Evolutionary conservation across 352 stramenopile genomes (phyloP).

Genomic region (Phytophthora europaea): DNA sequence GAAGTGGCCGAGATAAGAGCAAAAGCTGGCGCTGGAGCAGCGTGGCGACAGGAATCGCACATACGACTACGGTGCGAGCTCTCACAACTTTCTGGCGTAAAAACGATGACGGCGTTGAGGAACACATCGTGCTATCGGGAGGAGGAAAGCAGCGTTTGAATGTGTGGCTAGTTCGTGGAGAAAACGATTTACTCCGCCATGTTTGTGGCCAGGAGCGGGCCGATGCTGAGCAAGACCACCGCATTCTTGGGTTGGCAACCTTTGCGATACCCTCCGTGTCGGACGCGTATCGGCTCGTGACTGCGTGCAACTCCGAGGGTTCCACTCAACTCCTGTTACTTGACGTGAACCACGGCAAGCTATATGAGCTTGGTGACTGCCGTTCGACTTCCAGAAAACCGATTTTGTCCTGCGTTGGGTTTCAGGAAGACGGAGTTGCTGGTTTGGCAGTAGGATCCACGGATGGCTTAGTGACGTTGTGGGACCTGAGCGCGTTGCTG

Average conservation of each 20-base stretch:
- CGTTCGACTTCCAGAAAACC: conserved; percentile 74
- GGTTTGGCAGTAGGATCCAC: conserved; percentile 84
- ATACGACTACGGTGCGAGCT: conserved; percentile 86
- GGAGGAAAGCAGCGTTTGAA: conserved; percentile 88
- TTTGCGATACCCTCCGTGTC: conserved; percentile 46
- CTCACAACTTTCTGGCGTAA: conserved; percentile 58
- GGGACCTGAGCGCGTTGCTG: conserved; percentile 59
- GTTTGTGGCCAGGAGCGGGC: conserved; percentile 71
- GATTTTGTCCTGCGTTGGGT: conserved; percentile 75
- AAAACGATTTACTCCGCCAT: conserved; percentile 52
- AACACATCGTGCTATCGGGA: conserved; percentile 73
- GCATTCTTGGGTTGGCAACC: conserved; percentile 79
- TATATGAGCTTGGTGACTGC: conserved; percentile 66
- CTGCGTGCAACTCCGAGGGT: conserved; percentile 84
- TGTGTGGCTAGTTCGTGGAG: conserved; percentile 65
- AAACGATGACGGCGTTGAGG: conserved; percentile 14
- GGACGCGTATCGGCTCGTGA: conserved; percentile 59
- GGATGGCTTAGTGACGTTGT: conserved; percentile 84
- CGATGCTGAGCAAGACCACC: conserved; percentile 80
- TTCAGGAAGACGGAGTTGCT: conserved; percentile 43
- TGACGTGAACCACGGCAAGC: conserved; percentile 40
- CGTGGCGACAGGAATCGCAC: conserved; percentile 68
- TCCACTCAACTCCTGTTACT: conserved; percentile 71
- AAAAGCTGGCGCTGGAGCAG: conserved; percentile 44
- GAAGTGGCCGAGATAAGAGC: conserved; percentile 7